Base-by-base conservation (phyloP, 108 stramenopile genomes). In the Skeletonema marinoi region DNA sequence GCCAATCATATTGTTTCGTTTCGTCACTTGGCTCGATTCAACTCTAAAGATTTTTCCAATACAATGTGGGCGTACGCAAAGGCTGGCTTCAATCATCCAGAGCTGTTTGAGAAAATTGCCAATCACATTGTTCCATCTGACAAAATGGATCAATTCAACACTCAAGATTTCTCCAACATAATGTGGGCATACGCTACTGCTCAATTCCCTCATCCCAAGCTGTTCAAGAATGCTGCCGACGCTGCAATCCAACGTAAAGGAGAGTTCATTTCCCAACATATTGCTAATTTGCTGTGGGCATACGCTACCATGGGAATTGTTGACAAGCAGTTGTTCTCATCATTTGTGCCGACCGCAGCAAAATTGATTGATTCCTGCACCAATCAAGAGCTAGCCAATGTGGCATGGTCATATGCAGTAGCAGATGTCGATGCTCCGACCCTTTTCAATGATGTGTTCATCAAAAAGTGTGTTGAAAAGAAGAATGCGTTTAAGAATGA, bases 231-330 rank as follows among this genome's bases (percentile, higher is more conserved):
- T 1, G 6, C 1, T 6, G 35, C 35, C 12, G 11, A 61, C 3
- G 81, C 64, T 13, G 69, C 74, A 44, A 67, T 76, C 4, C 36
- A 62, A 56, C 66, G 66, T 7, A 29, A 46, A 17, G 35, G 38
- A 17, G 81, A 71, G 14, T 84, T 84, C 42, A 65, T 46, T 8
- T 38, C 76, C 6, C 84, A 85, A 51, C 68, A 69, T 7, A 39
- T 85, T 50, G 70, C 80, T 0, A 85, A 82, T 62, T 25, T 81
- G n/a, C 65, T 85, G 58, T 85, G 84, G 84, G 44, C 78, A 11
- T 80, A 69, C 39, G 58, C 80, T 54, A 59, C 25, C 25, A 25
- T 25, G 25, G 25, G 25, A 0, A 25, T 25, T 25, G 0, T 0
- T 0, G 25, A 25, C 25, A 25, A 25, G 25, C 25, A 25, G 25